Conservation (phyloP, 1,284 basidiomycete species). For the Pseudozyma sp. region DNA sequence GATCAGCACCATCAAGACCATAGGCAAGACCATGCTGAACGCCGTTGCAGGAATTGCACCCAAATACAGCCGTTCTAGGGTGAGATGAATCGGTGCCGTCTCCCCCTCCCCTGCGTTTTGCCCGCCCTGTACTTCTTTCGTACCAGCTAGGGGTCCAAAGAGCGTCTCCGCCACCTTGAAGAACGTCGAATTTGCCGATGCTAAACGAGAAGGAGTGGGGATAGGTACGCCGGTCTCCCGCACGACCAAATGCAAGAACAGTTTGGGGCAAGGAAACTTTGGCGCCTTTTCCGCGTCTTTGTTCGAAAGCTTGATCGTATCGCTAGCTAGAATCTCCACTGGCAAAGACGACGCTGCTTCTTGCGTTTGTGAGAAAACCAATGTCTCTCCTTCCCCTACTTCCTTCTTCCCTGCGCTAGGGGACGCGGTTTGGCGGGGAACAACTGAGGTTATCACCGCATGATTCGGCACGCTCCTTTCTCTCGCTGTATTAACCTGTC, state of each 20-base stretch:
- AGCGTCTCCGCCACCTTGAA: constrained; percentile 14
- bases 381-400: constrained; percentile 3
- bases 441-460: constrained; percentile 15
- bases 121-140: background rate
- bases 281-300: background rate
- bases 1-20: background rate
- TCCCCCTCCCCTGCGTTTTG: background rate
- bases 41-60: constrained; percentile 23
- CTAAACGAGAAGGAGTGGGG: background rate
- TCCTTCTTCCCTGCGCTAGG: background rate
- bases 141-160: constrained; percentile 9
- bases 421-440: constrained; percentile 19
- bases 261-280: constrained; percentile 25
- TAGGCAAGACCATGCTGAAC: constrained; percentile 3
- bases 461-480: constrained; percentile 17
- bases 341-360: background rate
- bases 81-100: constrained; percentile 34
- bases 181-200: background rate
- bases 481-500: background rate
- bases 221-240: constrained; percentile 14
- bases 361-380: constrained; percentile 14
- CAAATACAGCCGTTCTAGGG: constrained; percentile 22
- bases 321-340: constrained; percentile 26
- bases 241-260: constrained; percentile 30
- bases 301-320: constrained; percentile 21